phyloP scores from a whole-genome alignment of 768 basidiomycete genomes.

The Lepiota venenata region DNA sequence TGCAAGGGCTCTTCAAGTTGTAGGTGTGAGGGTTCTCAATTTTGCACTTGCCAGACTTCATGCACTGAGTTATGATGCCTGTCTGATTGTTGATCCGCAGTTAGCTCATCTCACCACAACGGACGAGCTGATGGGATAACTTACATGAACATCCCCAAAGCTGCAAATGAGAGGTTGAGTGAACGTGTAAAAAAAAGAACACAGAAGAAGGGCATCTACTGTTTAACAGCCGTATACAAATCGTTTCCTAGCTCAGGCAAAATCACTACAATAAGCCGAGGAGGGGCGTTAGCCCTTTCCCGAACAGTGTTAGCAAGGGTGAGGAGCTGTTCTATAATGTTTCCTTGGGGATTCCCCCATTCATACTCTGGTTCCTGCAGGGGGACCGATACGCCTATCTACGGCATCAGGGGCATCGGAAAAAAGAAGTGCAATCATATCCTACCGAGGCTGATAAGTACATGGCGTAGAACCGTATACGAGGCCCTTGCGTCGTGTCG shows the following conservation, averaged over 20 bases:
- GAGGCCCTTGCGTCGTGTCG: slow-evolving; percentile 40
- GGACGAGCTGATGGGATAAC: neutral
- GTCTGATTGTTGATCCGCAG: slow-evolving; percentile 29
- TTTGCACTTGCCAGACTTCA: slow-evolving; percentile 58
- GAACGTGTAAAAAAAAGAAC: neutral
- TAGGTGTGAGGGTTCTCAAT: slow-evolving; percentile 43
- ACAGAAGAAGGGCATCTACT: slow-evolving; percentile 2
- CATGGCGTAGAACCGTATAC: slow-evolving; percentile 40
- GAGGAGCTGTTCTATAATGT: slow-evolving; percentile 36
- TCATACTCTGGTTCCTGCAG: neutral
- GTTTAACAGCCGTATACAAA: slow-evolving; percentile 12
- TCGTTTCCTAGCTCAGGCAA: slow-evolving; percentile 25
- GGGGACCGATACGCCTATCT: slow-evolving; percentile 48
- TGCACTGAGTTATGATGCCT: slow-evolving; percentile 78
- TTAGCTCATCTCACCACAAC: neutral
- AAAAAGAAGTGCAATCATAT: slow-evolving; percentile 15
- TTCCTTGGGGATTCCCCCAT: slow-evolving; percentile 13
- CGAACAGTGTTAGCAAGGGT: slow-evolving; percentile 44
- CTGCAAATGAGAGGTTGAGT: slow-evolving; percentile 28
- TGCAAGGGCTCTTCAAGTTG: neutral
- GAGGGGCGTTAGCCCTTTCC: slow-evolving; percentile 33
- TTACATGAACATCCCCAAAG: slow-evolving; percentile 54
- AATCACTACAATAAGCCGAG: slow-evolving; percentile 59
- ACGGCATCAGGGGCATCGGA: slow-evolving; percentile 32
- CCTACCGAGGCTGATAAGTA: slow-evolving; percentile 49